These are phyloP conservation scores for Datura wrightii DNA, from an alignment of 257 asterid species.

Conservation along the genomic window DNA sequence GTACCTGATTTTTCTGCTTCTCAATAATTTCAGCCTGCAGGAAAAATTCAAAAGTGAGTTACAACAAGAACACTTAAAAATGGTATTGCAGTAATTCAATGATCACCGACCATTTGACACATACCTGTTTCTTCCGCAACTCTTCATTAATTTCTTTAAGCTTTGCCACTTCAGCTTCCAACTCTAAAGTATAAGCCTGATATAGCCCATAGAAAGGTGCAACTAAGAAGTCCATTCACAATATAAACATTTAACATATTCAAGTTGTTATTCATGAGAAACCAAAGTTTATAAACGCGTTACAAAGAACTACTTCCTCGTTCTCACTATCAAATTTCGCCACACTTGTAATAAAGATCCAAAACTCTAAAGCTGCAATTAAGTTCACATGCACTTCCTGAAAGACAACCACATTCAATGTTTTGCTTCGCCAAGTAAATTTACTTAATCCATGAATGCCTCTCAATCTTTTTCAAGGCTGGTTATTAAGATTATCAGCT, in stretches of 20 bases:
- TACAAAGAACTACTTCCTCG: background rate
- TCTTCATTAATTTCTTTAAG: constrained; percentile 74
- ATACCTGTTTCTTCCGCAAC: constrained; percentile 80
- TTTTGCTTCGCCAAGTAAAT: background rate
- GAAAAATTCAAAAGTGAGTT: constrained; percentile 19
- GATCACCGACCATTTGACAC: constrained; percentile 3
- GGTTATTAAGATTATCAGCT: constrained; percentile 1
- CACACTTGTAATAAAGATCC: background rate
- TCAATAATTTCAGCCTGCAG: constrained; percentile 74
- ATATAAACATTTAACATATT: constrained; percentile 1
- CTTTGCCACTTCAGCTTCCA: constrained; percentile 91
- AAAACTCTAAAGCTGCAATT: background rate
- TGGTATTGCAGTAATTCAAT: background rate
- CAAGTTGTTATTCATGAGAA: background rate
- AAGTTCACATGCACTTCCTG: background rate
- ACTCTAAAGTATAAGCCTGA: constrained; percentile 88
- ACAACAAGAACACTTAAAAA: background rate
- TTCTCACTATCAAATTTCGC: constrained; percentile 12
- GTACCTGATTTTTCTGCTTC: constrained; percentile 86
- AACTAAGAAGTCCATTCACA: constrained; percentile 28
- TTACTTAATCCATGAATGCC: background rate
- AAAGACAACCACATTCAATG: background rate
- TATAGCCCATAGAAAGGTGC: constrained; percentile 27
- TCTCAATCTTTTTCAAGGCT: background rate
- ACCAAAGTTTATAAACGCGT: background rate